These are phyloP conservation scores for Mangifera indica DNA, from an alignment of 345 rosid species.

Conservation along the genomic window DNA sequence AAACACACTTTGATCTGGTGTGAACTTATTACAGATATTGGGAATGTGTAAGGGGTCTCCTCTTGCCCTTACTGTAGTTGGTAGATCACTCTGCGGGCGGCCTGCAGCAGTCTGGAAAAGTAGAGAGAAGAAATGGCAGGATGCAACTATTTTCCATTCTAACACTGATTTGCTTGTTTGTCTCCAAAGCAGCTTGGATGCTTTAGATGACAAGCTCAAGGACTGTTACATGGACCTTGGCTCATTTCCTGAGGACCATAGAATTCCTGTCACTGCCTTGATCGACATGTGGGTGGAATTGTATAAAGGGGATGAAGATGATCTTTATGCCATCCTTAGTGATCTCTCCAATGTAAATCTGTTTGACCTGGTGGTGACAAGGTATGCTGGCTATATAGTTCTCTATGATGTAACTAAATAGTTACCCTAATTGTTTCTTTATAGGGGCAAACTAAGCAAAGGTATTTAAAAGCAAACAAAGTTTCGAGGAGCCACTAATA, in stretches of 20 bases:
- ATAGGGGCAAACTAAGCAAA: no score
- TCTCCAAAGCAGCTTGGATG: slow-evolving; percentile 45
- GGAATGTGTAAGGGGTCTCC: slow-evolving; percentile 58
- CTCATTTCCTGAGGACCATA: slow-evolving; percentile 1
- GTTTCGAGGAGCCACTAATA: background rate
- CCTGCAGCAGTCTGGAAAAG: slow-evolving; percentile 33
- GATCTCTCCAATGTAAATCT: slow-evolving; percentile 43
- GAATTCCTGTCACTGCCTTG: slow-evolving; percentile 41
- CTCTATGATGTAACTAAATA: background rate
- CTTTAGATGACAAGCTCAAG: slow-evolving; percentile 25
- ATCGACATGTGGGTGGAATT: slow-evolving; percentile 54
- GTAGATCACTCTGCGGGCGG: slow-evolving; percentile 40
- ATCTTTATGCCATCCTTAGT: slow-evolving; percentile 30
- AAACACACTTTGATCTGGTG: background rate
- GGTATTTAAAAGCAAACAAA: background rate
- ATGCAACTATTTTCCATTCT: slow-evolving; percentile 23
- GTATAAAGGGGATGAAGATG: slow-evolving; percentile 12
- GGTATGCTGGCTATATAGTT: slow-evolving; percentile 23
- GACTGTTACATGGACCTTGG: slow-evolving; percentile 56
- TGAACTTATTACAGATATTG: slow-evolving; percentile 35
- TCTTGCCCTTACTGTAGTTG: slow-evolving; percentile 50
- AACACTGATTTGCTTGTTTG: slow-evolving; percentile 28
- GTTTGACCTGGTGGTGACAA: slow-evolving; percentile 31
- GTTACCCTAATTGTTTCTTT: no score
- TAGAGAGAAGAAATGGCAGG: slow-evolving; percentile 25